A percentile compares a stretch with the other conserved stretches of the same genome.
phyloP scores from a whole-genome alignment of 768 basidiomycete genomes.

The Hortiboletus flavorubellus region DNA sequence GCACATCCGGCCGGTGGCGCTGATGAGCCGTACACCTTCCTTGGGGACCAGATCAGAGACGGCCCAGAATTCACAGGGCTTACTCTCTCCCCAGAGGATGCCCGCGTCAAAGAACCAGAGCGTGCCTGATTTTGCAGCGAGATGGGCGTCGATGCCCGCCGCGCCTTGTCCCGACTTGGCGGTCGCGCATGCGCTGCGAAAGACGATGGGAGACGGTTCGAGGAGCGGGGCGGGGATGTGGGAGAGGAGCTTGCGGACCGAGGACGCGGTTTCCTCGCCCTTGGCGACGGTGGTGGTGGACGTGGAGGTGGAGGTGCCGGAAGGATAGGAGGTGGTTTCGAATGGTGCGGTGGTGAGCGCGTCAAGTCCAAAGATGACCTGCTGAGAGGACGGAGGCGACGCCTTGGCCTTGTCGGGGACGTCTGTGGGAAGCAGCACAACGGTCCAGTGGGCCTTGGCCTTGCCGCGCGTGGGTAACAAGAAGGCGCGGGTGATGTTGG shows the following conservation, averaged over 20 bases:
- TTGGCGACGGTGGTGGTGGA: slow-evolving; percentile 41
- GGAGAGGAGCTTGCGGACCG: slow-evolving; percentile 50
- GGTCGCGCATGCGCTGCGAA: slow-evolving; percentile 50
- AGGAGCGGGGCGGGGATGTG: slow-evolving; percentile 42
- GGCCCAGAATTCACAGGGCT: slow-evolving; percentile 76
- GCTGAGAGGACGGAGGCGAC: slow-evolving; percentile 37
- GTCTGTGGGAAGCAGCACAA: slow-evolving; percentile 60
- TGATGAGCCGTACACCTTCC: slow-evolving; percentile 53
- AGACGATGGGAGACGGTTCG: slow-evolving; percentile 49
- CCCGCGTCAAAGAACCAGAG: slow-evolving; percentile 71
- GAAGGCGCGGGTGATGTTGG: slow-evolving; percentile 57
- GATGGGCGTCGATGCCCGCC: slow-evolving; percentile 66
- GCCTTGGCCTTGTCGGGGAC: slow-evolving; percentile 44
- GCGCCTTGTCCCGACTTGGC: slow-evolving; percentile 39
- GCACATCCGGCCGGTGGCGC: slow-evolving; percentile 66
- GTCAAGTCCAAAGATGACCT: slow-evolving; percentile 72
- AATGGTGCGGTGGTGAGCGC: slow-evolving; percentile 46
- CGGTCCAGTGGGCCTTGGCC: slow-evolving; percentile 67
- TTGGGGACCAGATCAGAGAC: slow-evolving; percentile 52
- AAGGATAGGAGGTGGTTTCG: slow-evolving; percentile 41
- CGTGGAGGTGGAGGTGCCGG: slow-evolving; percentile 17
- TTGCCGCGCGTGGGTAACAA: slow-evolving; percentile 74
- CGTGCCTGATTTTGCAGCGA: slow-evolving; percentile 66
- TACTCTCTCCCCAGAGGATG: slow-evolving; percentile 71
- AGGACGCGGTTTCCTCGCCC: slow-evolving; percentile 49